These are phyloP conservation scores for Daucus carota DNA, from an alignment of 129 eudicot genomes.

Conservation along the genomic window DNA sequence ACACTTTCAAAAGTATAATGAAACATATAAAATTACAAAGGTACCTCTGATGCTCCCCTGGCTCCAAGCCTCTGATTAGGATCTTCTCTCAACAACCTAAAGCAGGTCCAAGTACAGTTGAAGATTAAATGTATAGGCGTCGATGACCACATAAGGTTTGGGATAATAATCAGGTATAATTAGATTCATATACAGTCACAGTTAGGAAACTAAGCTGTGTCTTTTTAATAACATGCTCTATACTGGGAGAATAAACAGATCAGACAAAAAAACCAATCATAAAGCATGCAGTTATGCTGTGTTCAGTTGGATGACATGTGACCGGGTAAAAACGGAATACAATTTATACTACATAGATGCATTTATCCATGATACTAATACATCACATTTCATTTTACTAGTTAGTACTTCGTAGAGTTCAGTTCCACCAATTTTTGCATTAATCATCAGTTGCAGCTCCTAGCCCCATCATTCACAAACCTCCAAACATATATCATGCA, in stretches of 20 bases:
- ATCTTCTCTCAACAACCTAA: constrained; percentile 83
- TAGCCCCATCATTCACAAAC: background rate
- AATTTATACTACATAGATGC: background rate
- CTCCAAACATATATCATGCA: background rate
- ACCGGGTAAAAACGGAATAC: background rate
- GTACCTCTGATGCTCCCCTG: constrained; percentile 89
- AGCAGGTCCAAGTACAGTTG: background rate
- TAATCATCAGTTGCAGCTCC: background rate
- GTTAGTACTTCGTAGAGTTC: background rate
- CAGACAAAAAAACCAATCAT: background rate
- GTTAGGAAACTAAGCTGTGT: background rate
- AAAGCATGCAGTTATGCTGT: background rate
- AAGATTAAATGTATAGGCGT: background rate
- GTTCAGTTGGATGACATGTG: background rate
- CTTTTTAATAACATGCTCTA: background rate
- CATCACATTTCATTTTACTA: background rate
- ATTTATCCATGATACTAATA: background rate
- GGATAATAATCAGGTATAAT: background rate
- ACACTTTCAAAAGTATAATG: background rate
- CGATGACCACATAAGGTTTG: background rate
- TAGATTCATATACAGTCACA: background rate
- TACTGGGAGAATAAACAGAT: background rate
- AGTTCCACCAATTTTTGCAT: background rate
- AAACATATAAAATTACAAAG: background rate
- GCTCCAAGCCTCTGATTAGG: constrained; percentile 98